A percentile compares a stretch with the other conserved stretches of the same genome.
Evolutionary conservation across 768 basidiomycete genomes (phyloP).

Genomic region (Russula dissimulans): DNA sequence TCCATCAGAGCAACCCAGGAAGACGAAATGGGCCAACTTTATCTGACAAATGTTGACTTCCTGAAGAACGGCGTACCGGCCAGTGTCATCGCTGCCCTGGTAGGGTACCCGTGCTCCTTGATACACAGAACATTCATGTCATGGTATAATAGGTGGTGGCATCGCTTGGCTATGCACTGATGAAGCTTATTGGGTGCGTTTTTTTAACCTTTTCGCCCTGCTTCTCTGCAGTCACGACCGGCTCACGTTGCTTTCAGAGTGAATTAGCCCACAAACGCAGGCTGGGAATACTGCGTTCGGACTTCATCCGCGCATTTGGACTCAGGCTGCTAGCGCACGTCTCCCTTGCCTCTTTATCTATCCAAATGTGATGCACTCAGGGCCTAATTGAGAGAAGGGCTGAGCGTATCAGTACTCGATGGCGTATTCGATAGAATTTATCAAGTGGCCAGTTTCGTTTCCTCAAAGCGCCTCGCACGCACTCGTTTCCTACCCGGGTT

Average conservation of each 20-base stretch:
- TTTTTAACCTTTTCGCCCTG: neutral
- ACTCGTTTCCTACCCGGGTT: neutral
- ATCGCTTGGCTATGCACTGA: slow-evolving; percentile 76
- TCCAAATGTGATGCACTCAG: slow-evolving; percentile 1
- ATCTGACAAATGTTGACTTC: slow-evolving; percentile 81
- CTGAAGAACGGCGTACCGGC: slow-evolving; percentile 91
- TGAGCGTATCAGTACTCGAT: neutral
- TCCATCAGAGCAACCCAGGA: slow-evolving; percentile 73
- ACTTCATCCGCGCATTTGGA: neutral
- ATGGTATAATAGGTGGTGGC: slow-evolving; percentile 57
- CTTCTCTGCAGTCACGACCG: neutral
- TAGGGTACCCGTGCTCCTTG: slow-evolving; percentile 29
- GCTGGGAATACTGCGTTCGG: neutral
- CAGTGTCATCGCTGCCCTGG: slow-evolving; percentile 80
- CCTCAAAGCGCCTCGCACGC: neutral
- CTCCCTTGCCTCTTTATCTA: slow-evolving; percentile 2
- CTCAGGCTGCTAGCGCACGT: neutral
- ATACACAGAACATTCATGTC: neutral
- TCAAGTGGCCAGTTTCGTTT: neutral
- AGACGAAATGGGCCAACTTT: slow-evolving; percentile 86
- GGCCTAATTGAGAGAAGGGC: neutral
- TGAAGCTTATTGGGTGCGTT: slow-evolving; percentile 60
- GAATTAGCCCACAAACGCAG: neutral
- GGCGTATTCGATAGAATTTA: neutral
- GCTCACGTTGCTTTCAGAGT: neutral